These are phyloP conservation scores for Achaetomiella virescens DNA, from an alignment of 495 filamentous ascomycete genomes.

Conservation along the genomic window DNA sequence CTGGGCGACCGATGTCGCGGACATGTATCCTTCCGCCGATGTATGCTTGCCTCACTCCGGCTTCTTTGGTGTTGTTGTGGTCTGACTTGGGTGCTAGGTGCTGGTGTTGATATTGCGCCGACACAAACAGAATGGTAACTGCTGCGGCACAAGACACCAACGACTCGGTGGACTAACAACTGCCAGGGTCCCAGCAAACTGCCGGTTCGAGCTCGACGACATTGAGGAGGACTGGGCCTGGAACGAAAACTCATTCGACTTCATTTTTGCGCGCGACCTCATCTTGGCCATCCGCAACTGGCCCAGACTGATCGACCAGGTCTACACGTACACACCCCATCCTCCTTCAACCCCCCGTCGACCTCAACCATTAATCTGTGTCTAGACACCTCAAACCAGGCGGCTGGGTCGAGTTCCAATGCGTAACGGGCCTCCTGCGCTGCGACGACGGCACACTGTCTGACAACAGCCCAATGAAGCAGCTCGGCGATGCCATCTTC, in stretches of 20 bases:
- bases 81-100: constrained; percentile 1
- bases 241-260: constrained; percentile 52
- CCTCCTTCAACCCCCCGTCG: background rate
- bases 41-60: constrained; percentile 14
- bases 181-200: constrained; percentile 30
- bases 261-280: constrained; percentile 46
- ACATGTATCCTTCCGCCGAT: constrained; percentile 46
- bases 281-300: constrained; percentile 4
- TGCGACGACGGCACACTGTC: constrained; percentile 30
- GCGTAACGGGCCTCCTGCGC: constrained; percentile 25
- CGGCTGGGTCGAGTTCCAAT: constrained; percentile 44
- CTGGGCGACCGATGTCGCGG: constrained; percentile 38
- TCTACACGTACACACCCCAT: constrained; percentile 19
- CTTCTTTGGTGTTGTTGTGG: background rate
- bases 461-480: background rate
- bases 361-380: no score
- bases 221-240: constrained; percentile 51
- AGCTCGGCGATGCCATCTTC: constrained; percentile 21
- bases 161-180: background rate
- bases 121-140: constrained; percentile 7
- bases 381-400: constrained; percentile 40
- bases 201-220: constrained; percentile 53
- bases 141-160: background rate
- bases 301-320: background rate
- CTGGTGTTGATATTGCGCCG: constrained; percentile 5